Evolutionary conservation across 1,139 yeast species (phyloP).

Genomic region (Hansenula lynferdii): DNA sequence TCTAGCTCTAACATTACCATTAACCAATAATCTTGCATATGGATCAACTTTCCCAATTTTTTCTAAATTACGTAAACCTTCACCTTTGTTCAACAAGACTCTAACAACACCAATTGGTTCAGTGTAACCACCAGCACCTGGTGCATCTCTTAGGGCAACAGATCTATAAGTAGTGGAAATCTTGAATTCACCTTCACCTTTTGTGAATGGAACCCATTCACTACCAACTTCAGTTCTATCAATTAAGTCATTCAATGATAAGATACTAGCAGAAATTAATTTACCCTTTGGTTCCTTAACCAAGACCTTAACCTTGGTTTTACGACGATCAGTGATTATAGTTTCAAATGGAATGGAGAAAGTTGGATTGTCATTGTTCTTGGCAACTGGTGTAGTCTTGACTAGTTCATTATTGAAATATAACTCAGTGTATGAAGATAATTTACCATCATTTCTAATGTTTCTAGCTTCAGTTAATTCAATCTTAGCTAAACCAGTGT

Average conservation of each 20-base stretch:
- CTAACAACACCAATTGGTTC: constrained; percentile 93
- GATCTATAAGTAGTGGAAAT: constrained; percentile 81
- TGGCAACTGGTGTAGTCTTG: constrained; percentile 50
- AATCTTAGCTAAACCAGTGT: constrained; percentile 81
- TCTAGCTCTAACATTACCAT: constrained; percentile 73
- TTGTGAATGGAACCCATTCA: constrained; percentile 64
- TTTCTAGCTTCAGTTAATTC: constrained; percentile 23
- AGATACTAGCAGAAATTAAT: constrained; percentile 55
- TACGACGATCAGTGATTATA: constrained; percentile 70
- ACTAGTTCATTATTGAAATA: constrained; percentile 57
- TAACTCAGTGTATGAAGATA: constrained; percentile 69
- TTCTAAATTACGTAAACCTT: constrained; percentile 76
- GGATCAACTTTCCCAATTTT: constrained; percentile 92
- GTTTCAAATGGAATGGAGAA: constrained; percentile 67
- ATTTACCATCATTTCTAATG: constrained; percentile 36
- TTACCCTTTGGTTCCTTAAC: constrained; percentile 63
- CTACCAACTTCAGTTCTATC: constrained; percentile 72
- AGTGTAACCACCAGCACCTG: constrained; percentile 74
- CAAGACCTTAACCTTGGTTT: constrained; percentile 59
- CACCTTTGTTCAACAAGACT: constrained; percentile 65
- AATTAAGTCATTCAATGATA: constrained; percentile 63
- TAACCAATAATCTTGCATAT: constrained; percentile 72
- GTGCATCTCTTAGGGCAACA: constrained; percentile 60
- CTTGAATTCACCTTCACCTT: constrained; percentile 67
- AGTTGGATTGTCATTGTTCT: constrained; percentile 61